Evolutionary conservation across 306 rosid genomes (phyloP).

Genomic region (Quercus engelmannii): DNA sequence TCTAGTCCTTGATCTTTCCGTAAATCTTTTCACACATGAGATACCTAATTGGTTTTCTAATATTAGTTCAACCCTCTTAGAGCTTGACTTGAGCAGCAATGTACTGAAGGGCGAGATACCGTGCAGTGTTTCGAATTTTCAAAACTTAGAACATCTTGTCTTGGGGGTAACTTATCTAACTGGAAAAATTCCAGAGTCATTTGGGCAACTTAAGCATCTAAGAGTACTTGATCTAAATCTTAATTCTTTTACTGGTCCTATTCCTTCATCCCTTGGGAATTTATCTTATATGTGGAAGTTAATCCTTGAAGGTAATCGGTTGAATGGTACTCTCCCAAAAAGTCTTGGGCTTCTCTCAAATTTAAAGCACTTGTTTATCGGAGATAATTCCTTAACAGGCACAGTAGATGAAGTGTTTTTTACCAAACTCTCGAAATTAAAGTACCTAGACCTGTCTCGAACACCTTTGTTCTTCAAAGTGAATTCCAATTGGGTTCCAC

Average conservation of each 20-base stretch:
- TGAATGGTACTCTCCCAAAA: not conserved
- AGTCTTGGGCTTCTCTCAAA: not conserved
- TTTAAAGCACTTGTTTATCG: not conserved
- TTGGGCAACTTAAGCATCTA: not conserved
- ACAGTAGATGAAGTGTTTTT: not conserved
- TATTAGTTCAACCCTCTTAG: not conserved
- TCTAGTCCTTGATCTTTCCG: not conserved
- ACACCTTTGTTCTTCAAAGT: not conserved
- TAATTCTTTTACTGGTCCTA: not conserved
- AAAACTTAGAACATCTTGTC: too few relatives aligned
- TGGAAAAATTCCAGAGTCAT: not conserved
- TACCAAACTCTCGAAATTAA: not conserved
- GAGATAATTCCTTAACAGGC: not conserved
- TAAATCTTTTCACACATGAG: not conserved
- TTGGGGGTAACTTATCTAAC: too few relatives aligned
- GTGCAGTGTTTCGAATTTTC: too few relatives aligned
- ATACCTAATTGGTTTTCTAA: not conserved
- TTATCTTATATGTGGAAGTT: not conserved
- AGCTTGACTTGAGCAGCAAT: not conserved
- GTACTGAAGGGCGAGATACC: not conserved
- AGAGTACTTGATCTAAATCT: not conserved
- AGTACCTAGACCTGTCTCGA: not conserved
- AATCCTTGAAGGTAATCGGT: not conserved
- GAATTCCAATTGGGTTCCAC: not conserved
- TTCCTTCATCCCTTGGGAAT: not conserved